These are phyloP conservation scores for Orbilia brochopaga DNA, from an alignment of 2,329 filamentous ascomycete genomes.

Conservation along the genomic window DNA sequence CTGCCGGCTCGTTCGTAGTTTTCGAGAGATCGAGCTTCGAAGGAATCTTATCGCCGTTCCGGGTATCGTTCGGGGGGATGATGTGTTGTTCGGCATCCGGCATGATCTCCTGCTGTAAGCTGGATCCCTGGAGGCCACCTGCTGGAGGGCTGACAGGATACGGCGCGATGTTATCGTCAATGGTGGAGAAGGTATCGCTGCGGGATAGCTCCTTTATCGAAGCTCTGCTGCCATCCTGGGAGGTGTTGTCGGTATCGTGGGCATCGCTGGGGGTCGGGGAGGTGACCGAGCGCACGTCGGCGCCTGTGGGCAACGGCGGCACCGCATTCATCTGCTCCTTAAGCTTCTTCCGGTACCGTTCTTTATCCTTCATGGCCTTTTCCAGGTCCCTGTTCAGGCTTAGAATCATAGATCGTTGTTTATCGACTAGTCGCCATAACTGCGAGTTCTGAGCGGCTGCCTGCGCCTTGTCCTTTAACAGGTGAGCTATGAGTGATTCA, in stretches of 20 bases:
- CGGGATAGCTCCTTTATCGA: constrained; percentile 35
- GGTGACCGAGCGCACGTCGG: constrained; percentile 51
- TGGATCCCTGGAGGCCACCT: constrained; percentile 7
- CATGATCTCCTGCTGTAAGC: constrained; percentile 36
- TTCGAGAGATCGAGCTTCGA: constrained; percentile 43
- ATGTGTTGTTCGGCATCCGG: constrained; percentile 50
- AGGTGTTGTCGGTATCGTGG: constrained; percentile 53
- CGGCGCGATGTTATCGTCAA: constrained; percentile 36
- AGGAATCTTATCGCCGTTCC: constrained; percentile 21
- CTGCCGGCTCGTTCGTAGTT: constrained; percentile 28
- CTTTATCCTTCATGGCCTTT: constrained; percentile 88
- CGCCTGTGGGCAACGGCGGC: constrained; percentile 57
- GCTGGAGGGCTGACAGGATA: constrained; percentile 45
- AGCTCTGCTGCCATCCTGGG: constrained; percentile 52
- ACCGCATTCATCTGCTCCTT: constrained; percentile 71
- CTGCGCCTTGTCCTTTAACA: constrained; percentile 89
- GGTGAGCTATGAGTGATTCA: constrained; percentile 84
- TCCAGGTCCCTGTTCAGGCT: constrained; percentile 95
- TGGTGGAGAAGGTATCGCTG: constrained; percentile 37
- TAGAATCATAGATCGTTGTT: constrained; percentile 90
- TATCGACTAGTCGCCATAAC: constrained; percentile 93
- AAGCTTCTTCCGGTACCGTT: constrained; percentile 86
- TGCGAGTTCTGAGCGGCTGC: constrained; percentile 88
- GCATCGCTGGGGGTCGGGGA: constrained; percentile 56
- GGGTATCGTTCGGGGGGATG: constrained; percentile 4